Base-by-base conservation (phyloP, 495 filamentous ascomycete species). In the Trichoderma parareesei region DNA sequence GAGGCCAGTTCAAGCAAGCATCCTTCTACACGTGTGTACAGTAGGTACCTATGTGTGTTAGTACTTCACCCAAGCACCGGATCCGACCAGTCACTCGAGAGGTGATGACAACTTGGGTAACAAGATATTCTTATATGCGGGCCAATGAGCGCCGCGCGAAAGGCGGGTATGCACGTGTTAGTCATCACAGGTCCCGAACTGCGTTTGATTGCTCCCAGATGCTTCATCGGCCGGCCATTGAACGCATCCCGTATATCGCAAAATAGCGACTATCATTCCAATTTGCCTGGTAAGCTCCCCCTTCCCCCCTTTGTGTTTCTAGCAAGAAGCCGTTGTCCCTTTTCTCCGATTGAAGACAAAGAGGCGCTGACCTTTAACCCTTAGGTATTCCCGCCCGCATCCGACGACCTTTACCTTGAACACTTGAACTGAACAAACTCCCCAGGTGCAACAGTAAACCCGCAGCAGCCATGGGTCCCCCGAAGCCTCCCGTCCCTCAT, bases 401-500 rank as follows among this genome's bases (percentile, higher is more conserved):
- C 3, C n/a, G 16, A 18, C 46, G 4, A n/a, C n/a, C 18, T 16
- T 27, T 27, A 2, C 27, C 27, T 27, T 4, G 16, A 16, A 18
- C 6, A n/a, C 9, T 5, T 18, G 46, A 27, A 49, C 46, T 49
- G 46, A 49, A 49, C 20, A 18, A 18, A 16, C n/a, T 49, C 46
- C 18, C 46, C 18, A 49, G 46, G 46, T 49, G 53, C 53, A 57
- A 57, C 6, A 14, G 33, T 57, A 33, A 57, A 35, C 44, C 16
- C 61, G 16, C 66, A 65, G 43, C 64, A 46, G 64, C 46, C 59
- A 63, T 48, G 40, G 61, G 61, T 49, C 61, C 61, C 43, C 61
- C 61, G 61, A 66, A 63, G 42, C 59, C 68, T 44, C 86, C 90
- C 73, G 74, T 90, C 69, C 88, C 90, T 74, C 88, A 87, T 65